Conservation (phyloP, 192 early-diverging fungal genomes). For the Podochytrium sp. region DNA sequence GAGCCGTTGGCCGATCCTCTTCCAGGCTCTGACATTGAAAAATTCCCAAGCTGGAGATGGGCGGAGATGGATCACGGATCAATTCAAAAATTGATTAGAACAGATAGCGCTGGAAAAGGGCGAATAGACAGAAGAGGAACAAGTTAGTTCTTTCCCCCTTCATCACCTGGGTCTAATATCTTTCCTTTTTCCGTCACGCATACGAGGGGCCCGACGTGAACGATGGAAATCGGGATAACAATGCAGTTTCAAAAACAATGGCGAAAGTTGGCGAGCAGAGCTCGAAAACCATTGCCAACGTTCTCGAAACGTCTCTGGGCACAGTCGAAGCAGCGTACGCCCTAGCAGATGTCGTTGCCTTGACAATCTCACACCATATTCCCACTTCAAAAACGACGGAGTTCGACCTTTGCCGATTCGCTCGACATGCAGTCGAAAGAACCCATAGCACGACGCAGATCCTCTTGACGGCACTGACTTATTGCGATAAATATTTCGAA, state of each 20-base stretch:
- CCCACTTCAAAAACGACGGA: not conserved
- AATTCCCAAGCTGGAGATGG: too few relatives aligned
- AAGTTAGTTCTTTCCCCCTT: too few relatives aligned
- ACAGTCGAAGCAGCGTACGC: conserved; percentile 18
- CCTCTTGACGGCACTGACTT: conserved; percentile 2
- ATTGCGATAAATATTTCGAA: conserved; percentile 4
- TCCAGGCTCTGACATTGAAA: too few relatives aligned
- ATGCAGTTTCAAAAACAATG: conserved; percentile 2
- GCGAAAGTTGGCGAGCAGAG: not conserved
- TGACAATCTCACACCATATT: conserved; percentile 25
- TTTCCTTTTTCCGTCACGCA: too few relatives aligned
- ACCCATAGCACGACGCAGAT: not conserved
- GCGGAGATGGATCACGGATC: too few relatives aligned
- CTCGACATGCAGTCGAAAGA: not conserved
- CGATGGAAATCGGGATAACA: too few relatives aligned
- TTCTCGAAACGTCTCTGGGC: conserved; percentile 4
- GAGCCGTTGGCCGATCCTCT: too few relatives aligned
- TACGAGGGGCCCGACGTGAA: too few relatives aligned
- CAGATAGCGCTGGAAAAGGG: too few relatives aligned
- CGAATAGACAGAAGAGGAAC: too few relatives aligned
- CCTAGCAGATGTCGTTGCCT: conserved; percentile 9
- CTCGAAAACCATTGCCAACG: conserved; percentile 4
- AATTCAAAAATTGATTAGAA: too few relatives aligned
- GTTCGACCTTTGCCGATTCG: not conserved
- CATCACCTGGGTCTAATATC: too few relatives aligned